Evolutionary conservation across 2,329 filamentous ascomycete genomes (phyloP).

Genomic region (Thyridium curvatum): DNA sequence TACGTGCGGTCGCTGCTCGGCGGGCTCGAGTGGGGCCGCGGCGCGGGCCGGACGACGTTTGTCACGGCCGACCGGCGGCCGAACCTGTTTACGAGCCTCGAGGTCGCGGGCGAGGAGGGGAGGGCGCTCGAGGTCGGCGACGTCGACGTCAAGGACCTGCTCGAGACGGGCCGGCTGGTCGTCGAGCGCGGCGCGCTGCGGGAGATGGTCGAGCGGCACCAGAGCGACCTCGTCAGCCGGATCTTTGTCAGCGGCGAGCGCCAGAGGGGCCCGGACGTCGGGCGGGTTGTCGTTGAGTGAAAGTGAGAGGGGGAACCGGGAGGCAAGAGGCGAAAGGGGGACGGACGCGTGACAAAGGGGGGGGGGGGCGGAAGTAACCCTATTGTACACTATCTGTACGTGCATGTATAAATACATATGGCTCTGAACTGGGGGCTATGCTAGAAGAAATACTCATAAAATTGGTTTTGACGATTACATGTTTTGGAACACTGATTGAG

Average conservation of each 20-base stretch:
- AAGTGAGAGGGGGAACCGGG: neutral
- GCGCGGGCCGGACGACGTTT: slow-evolving; percentile 65
- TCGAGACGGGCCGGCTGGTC: slow-evolving; percentile 79
- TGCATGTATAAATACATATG: too few relatives aligned
- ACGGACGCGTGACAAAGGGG: too few relatives aligned
- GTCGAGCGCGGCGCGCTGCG: slow-evolving; percentile 78
- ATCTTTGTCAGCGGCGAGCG: slow-evolving; percentile 36
- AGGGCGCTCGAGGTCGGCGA: slow-evolving; percentile 65
- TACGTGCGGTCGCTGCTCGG: slow-evolving; percentile 64
- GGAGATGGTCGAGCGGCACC: slow-evolving; percentile 65
- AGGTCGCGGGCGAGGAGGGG: slow-evolving; percentile 58
- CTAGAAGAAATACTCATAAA: too few relatives aligned
- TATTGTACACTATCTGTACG: too few relatives aligned
- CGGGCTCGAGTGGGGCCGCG: slow-evolving; percentile 62
- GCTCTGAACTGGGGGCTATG: too few relatives aligned
- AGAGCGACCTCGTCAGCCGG: slow-evolving; percentile 54
- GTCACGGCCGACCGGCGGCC: slow-evolving; percentile 58
- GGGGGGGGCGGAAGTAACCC: too few relatives aligned
- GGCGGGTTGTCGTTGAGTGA: slow-evolving; percentile 27
- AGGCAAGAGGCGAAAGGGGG: too few relatives aligned
- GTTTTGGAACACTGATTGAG: too few relatives aligned
- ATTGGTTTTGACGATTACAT: too few relatives aligned
- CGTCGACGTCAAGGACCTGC: slow-evolving; percentile 90
- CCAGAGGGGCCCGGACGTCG: slow-evolving; percentile 24
- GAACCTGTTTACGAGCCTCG: slow-evolving; percentile 61